Percentiles rank a stretch among this genome's conserved stretches.
phyloP scores from a whole-genome alignment of 2,329 filamentous ascomycete genomes.

The Calcarisporium arbuscula region DNA sequence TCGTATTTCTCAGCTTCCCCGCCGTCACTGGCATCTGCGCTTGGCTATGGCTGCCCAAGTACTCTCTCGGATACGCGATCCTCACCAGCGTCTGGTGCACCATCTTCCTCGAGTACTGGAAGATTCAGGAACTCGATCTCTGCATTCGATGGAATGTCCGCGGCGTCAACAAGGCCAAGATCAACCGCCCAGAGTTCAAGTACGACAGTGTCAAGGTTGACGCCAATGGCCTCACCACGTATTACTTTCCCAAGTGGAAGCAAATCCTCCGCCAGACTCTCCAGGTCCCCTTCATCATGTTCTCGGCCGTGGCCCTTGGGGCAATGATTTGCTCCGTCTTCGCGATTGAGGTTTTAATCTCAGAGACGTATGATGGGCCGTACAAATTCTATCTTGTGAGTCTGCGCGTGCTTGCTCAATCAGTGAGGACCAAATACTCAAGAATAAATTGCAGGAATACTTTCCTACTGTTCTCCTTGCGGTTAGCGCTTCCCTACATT shows the following conservation, averaged over 20 bases:
- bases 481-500: slow-evolving; percentile 58
- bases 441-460: slow-evolving; percentile 52
- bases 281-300: slow-evolving; percentile 61
- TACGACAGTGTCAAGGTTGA: slow-evolving; percentile 58
- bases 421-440: too few species aligned
- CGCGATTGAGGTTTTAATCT: slow-evolving; percentile 68
- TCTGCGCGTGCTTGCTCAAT: too few species aligned
- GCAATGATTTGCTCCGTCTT: slow-evolving; percentile 64
- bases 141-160: slow-evolving; percentile 67
- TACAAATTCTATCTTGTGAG: slow-evolving; percentile 58
- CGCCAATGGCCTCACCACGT: slow-evolving; percentile 54
- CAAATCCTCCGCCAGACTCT: slow-evolving; percentile 59
- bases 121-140: slow-evolving; percentile 66
- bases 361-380: slow-evolving; percentile 65
- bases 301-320: slow-evolving; percentile 54
- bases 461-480: slow-evolving; percentile 67
- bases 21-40: slow-evolving; percentile 61
- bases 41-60: slow-evolving; percentile 63
- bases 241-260: slow-evolving; percentile 59
- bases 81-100: slow-evolving; percentile 64
- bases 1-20: slow-evolving; percentile 63
- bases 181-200: slow-evolving; percentile 57
- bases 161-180: slow-evolving; percentile 60
- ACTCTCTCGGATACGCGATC: slow-evolving; percentile 63
- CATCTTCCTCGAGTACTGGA: slow-evolving; percentile 75